Conservation (phyloP, 257 asterid species). For the Haberlea rhodopensis region DNA sequence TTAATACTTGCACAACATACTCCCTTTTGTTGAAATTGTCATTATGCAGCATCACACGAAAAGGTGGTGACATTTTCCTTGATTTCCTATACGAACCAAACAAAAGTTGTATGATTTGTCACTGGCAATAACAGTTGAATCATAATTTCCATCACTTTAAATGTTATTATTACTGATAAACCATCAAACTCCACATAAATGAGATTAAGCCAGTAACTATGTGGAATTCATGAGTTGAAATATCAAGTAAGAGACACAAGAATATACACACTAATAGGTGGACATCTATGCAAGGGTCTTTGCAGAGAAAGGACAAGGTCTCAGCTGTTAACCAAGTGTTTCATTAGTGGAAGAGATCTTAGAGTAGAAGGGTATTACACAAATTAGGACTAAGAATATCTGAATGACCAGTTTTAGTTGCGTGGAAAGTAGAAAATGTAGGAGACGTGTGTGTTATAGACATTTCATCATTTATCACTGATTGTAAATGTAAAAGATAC, state of each 20-base stretch:
- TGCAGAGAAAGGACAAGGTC: neutral
- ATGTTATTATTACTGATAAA: too few relatives aligned
- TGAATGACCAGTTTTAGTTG: neutral
- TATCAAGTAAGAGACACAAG: neutral
- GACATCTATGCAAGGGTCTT: neutral
- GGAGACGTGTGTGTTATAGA: neutral
- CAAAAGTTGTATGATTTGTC: conserved; percentile 4
- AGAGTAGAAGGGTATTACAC: neutral
- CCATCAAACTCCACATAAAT: neutral
- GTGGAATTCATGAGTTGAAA: neutral
- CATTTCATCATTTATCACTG: neutral
- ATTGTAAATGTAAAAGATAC: neutral
- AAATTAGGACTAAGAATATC: too few relatives aligned
- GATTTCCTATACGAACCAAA: conserved; percentile 57
- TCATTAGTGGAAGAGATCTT: neutral
- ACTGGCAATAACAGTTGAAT: neutral
- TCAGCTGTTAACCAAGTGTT: neutral
- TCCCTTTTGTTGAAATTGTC: conserved; percentile 90
- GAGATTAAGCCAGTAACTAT: neutral
- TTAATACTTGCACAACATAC: conserved; percentile 91
- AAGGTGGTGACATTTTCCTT: conserved; percentile 85
- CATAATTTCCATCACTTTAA: neutral
- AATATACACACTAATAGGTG: neutral
- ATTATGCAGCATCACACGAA: conserved; percentile 81
- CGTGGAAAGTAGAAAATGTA: neutral